Conservation (phyloP, 1,284 basidiomycete genomes). For the Rhodotorula sp. region DNA sequence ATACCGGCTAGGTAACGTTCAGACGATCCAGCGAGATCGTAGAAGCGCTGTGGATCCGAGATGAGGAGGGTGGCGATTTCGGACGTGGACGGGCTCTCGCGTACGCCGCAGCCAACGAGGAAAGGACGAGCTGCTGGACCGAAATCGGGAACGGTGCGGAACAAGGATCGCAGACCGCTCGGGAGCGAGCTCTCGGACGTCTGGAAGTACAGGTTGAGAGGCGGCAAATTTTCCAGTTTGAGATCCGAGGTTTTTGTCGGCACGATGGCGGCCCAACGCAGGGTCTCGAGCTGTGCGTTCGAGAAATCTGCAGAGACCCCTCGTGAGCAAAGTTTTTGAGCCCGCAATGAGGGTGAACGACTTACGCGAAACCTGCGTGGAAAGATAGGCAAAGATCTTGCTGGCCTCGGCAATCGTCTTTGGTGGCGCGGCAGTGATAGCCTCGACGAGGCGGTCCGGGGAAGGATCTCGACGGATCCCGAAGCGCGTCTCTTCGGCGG, state of each 20-base stretch:
- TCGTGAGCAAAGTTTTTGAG: background rate
- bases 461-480: constrained; percentile 73
- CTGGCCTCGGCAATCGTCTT: constrained; percentile 59
- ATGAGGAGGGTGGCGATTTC: constrained; percentile 56
- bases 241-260: constrained; percentile 46
- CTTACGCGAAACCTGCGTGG: constrained; percentile 51
- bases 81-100: constrained; percentile 80
- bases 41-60: constrained; percentile 41
- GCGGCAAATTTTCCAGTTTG: constrained; percentile 59
- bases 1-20: constrained; percentile 42
- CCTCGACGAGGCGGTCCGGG: constrained; percentile 61
- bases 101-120: constrained; percentile 80
- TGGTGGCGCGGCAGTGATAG: constrained; percentile 66
- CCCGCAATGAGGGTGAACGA: background rate
- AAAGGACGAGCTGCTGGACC: constrained; percentile 79
- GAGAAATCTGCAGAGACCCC: constrained; percentile 43
- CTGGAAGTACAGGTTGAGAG: constrained; percentile 33
- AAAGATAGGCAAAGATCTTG: constrained; percentile 73
- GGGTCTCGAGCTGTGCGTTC: constrained; percentile 45
- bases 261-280: constrained; percentile 50
- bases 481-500: constrained; percentile 67
- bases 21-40: constrained; percentile 42
- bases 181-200: constrained; percentile 42
- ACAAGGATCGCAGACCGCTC: constrained; percentile 60
- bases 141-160: constrained; percentile 86